These are phyloP conservation scores for Sarocladium strictum DNA, from an alignment of 2,329 filamentous ascomycete species.

Conservation along the genomic window DNA sequence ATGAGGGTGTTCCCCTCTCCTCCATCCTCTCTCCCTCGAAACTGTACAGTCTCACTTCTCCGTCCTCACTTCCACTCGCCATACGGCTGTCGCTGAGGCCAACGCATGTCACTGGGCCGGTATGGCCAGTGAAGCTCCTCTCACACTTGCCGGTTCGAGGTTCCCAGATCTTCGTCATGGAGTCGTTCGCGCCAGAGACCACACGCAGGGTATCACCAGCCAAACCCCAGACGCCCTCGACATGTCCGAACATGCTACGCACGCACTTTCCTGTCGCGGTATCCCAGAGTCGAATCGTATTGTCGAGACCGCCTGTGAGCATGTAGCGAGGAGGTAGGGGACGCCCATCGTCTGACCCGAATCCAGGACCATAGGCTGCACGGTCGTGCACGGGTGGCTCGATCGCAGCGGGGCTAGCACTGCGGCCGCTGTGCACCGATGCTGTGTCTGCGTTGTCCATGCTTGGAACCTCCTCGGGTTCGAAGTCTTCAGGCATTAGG, in stretches of 20 bases:
- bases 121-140: constrained; percentile 84
- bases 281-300: constrained; percentile 90
- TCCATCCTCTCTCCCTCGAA: constrained; percentile 53
- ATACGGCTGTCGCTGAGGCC: constrained; percentile 84
- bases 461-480: constrained; percentile 64
- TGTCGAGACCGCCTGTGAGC: constrained; percentile 85
- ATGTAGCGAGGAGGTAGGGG: constrained; percentile 83
- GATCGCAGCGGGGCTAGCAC: constrained; percentile 31
- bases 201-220: constrained; percentile 83
- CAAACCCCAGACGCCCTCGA: constrained; percentile 93
- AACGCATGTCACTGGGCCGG: constrained; percentile 87
- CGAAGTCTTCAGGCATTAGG: constrained; percentile 78
- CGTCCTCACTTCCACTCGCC: constrained; percentile 89
- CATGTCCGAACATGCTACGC: constrained; percentile 91
- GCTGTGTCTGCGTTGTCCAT: constrained; percentile 47
- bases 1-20: constrained; percentile 46
- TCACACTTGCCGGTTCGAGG: constrained; percentile 86
- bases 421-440: constrained; percentile 43
- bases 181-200: constrained; percentile 85
- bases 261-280: constrained; percentile 74
- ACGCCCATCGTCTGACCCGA: constrained; percentile 54
- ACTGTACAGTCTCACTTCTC: constrained; percentile 79
- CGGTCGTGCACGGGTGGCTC: constrained; percentile 38
- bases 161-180: constrained; percentile 93
- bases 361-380: constrained; percentile 53